Base-by-base conservation (phyloP, 495 filamentous ascomycete genomes). In the Articulospora tetracladia region DNA sequence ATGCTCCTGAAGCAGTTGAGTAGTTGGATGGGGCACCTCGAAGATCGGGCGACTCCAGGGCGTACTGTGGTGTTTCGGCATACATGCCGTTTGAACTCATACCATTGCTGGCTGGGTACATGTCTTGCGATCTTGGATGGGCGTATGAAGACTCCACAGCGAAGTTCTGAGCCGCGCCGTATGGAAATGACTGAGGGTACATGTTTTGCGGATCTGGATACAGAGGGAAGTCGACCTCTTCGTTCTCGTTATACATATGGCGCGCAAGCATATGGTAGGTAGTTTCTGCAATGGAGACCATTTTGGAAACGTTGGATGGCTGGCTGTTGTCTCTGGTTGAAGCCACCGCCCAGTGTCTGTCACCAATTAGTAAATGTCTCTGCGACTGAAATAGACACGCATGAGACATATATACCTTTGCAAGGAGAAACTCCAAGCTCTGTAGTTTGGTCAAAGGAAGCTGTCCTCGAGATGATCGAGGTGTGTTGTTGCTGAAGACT, bases 1-100 rank as follows among this genome's bases (percentile, higher is more conserved):
- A 93, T 15, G 86, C 82, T 1, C 81, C 87, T 2, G 91, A 94
- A 25, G 88, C 86, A 56, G 87, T 90, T 17, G 89, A 92, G 50
- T 92, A 70, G 79, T 80, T 75, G 65, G 80, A 78, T 73, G 75
- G 65, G 66, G 80, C 68, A 60, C 77, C 60, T 77, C 81, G 61
- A 69, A 81, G 57, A 28, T 82, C 79, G 20, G 70, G 63, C 19
- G 66, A 66, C 22, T 66, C 59, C 1, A 69, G 17, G 24, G 53
- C 13, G 27, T 68, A 66, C 20, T 64, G 62, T 46, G 63, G 57
- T 22, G 58, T 50, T 20, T 65, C 62, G 13, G 63, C n/a, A 39
- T 68, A 69, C 50, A 66, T 60, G 6, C 62, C 30, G 3, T 23
- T 56, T 20, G 59, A 59, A 17, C 47, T 55, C 47, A 61, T 58